Evolutionary conservation across 1,139 yeast species (phyloP).

Genomic region (Hyphopichia khmerensis): DNA sequence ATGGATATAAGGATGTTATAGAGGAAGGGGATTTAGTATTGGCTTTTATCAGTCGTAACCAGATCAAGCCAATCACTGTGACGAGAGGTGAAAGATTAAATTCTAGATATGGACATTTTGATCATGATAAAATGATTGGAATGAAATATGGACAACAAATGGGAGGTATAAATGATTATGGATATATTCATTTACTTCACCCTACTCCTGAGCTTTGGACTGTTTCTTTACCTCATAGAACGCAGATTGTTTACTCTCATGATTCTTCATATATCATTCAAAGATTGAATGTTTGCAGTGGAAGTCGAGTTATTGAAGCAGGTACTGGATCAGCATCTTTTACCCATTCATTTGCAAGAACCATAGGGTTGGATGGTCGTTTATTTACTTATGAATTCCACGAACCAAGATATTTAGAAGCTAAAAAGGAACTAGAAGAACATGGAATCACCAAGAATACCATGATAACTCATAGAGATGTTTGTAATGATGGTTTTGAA

Average conservation of each 20-base stretch:
- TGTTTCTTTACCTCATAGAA: slow-evolving; percentile 88
- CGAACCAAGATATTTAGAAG: slow-evolving; percentile 77
- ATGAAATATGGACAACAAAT: slow-evolving; percentile 82
- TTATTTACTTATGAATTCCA: slow-evolving; percentile 91
- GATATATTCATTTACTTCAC: slow-evolving; percentile 82
- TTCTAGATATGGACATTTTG: slow-evolving; percentile 87
- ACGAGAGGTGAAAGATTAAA: slow-evolving; percentile 61
- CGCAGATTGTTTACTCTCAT: slow-evolving; percentile 96
- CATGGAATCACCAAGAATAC: slow-evolving; percentile 62
- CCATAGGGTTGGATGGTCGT: slow-evolving; percentile 60
- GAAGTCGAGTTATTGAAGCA: slow-evolving; percentile 85
- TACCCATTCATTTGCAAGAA: slow-evolving; percentile 88
- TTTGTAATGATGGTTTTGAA: slow-evolving; percentile 81
- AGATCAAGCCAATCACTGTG: slow-evolving; percentile 72
- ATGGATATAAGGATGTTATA: slow-evolving; percentile 53
- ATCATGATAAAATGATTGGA: slow-evolving; percentile 82
- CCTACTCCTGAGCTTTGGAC: slow-evolving; percentile 98
- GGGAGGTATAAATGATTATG: slow-evolving; percentile 74
- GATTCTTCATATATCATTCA: slow-evolving; percentile 91
- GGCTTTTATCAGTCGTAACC: slow-evolving; percentile 79
- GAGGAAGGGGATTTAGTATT: slow-evolving; percentile 85
- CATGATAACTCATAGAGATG: slow-evolving; percentile 83
- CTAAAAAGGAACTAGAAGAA: slow-evolving; percentile 67
- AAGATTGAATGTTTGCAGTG: slow-evolving; percentile 69
- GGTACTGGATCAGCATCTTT: slow-evolving; percentile 98